Evolutionary conservation across 352 stramenopile species (phyloP), one percentile per base, ranked within the genome.

Genomic region (Globisporangium spinosum): DNA sequence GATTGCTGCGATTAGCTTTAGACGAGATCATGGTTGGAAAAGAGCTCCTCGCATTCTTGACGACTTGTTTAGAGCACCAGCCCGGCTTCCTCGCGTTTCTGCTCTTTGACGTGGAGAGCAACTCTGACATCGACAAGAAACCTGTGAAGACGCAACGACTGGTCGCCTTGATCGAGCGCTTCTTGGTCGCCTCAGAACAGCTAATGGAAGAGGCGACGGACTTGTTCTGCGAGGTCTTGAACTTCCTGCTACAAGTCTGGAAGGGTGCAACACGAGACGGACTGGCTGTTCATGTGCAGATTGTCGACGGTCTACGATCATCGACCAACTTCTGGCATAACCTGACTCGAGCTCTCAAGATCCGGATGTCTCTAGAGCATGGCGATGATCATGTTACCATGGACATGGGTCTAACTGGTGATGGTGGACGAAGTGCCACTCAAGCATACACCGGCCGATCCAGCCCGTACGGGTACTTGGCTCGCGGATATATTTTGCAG

Each of bases 221-320:
- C 45, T 68, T 89, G 35, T 79, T 91, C 9, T 91, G 83, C 58
- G 70, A 74, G 3, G 66, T 90, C 58, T 34, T 91, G 27, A 63
- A 69, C 1, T 90, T 91, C 60, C 53, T 91, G 38, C 70, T 83
- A 51, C 73, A 86, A 34, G 75, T 89, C 2, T 91, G 81, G 80
- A 74, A 78, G 13, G 80, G 83, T n/a, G 78, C 75, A 2, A 71
- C 81, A 10, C 70, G 78, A 23, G 62, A 82, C 40, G 65, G 70
- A 10, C 65, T 67, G 1, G 72, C 62, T 15, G 56, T 91, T 22
- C 80, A 92, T 58, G 10, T 71, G 17, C 78, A 85, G 54, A 82
- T 92, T 53, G 77, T 82, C 15, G 43, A 67, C 25, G 71, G 75
- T 17, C 57, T 92, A 25, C 71, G 79, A 20, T 62, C 62, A 2